A percentile compares a stretch with the other conserved stretches of the same genome.
Conservation (phyloP, 805 yeast species). For the Wickerhamiella lipophila region DNA sequence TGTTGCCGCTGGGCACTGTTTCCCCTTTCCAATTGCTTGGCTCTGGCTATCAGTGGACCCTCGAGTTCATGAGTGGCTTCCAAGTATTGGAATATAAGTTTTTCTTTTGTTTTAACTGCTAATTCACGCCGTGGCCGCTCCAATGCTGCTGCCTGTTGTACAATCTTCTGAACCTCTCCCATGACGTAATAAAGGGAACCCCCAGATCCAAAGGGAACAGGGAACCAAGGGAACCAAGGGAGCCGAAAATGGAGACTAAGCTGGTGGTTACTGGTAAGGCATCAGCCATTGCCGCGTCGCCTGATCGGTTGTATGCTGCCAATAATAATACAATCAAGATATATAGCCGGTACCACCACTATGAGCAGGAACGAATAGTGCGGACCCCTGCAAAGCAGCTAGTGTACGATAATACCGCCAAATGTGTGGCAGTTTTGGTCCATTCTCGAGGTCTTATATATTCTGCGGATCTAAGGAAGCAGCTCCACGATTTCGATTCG, state of each 20-base stretch:
- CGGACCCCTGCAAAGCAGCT: background rate
- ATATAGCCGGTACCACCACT: background rate
- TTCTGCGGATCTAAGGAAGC: slow-evolving; percentile 3
- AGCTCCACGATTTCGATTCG: background rate
- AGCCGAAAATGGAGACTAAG: slow-evolving; percentile 1
- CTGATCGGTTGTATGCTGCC: background rate
- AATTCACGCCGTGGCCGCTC: slow-evolving; percentile 8
- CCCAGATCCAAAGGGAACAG: too few relatives aligned
- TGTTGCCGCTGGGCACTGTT: background rate
- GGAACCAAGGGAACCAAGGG: too few relatives aligned
- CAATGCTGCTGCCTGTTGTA: slow-evolving; percentile 6
- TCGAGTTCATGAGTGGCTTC: slow-evolving; percentile 8
- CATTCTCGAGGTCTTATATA: background rate
- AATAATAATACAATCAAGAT: background rate
- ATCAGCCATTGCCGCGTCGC: slow-evolving; percentile 1
- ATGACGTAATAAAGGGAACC: background rate
- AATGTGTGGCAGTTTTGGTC: slow-evolving; percentile 1
- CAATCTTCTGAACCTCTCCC: slow-evolving; percentile 7
- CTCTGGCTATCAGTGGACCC: background rate
- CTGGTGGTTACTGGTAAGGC: slow-evolving; percentile 3
- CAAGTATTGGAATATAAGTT: background rate
- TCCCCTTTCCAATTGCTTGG: slow-evolving; percentile 1
- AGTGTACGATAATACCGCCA: background rate
- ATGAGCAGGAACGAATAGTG: slow-evolving; percentile 3
- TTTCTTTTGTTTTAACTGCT: background rate